A percentile compares a stretch with the other conserved stretches of the same genome.
Conservation (phyloP, 176 grass and related monocot species). For the Avena sativa region DNA sequence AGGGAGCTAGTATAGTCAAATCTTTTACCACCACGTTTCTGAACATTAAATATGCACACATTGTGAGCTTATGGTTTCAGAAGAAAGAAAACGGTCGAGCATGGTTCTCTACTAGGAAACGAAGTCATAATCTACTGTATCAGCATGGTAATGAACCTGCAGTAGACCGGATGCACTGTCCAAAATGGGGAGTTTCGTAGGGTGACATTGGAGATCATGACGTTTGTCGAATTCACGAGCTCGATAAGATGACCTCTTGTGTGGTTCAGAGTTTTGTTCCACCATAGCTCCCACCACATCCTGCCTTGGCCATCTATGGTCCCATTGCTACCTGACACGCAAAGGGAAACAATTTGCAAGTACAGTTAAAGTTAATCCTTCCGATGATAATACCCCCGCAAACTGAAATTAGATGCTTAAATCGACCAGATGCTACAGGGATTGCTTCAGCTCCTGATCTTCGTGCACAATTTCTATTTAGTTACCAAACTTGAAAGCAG, state of each 20-base stretch:
- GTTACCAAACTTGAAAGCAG: conserved; percentile 5
- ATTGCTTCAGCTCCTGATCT: not conserved
- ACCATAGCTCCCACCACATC: conserved; percentile 98
- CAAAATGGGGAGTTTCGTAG: conserved; percentile 94
- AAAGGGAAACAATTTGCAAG: conserved; percentile 3
- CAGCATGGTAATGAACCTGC: conserved; percentile 64
- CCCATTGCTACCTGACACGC: conserved; percentile 75
- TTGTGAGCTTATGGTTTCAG: conserved; percentile 30
- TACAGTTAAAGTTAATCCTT: conserved; percentile 33
- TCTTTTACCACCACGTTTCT: conserved; percentile 89
- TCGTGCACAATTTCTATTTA: not conserved
- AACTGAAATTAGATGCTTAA: not conserved
- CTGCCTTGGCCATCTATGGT: conserved; percentile 89
- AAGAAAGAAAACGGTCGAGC: not conserved
- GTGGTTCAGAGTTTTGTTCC: conserved; percentile 81
- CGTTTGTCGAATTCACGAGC: conserved; percentile 71
- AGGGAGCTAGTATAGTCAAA: conserved; percentile 76
- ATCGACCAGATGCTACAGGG: not conserved
- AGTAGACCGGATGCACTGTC: conserved; percentile 94
- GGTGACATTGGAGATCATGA: conserved; percentile 75
- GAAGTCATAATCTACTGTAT: not conserved
- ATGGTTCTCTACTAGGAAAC: conserved; percentile 17
- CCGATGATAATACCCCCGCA: not conserved
- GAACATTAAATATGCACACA: not conserved
- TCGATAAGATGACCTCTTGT: conserved; percentile 91